Base-by-base conservation (phyloP, 176 grass and related monocot species). In the Rhynchospora tenuis region DNA sequence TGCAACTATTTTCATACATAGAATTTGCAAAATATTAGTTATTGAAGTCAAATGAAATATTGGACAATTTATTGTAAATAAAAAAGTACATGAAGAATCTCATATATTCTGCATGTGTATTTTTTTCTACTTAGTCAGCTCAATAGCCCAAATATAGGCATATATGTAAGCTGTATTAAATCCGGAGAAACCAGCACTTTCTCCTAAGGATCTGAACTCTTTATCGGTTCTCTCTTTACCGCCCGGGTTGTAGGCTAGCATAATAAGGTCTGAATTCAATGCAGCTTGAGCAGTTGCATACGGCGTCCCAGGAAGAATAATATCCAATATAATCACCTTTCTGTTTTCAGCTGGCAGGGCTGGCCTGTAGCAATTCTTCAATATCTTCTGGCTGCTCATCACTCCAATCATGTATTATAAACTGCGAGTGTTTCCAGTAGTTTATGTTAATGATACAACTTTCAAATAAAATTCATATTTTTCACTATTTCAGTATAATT, bases 341-440 rank as follows among this genome's bases (percentile, higher is more conserved):
- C 88, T 84, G 3, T 75, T 19, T 3, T 48, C n/a, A n/a, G n/a
- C 76, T 0, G 84, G 84, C 28, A 89, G 14, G 8, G 88, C 57
- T n/a, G n/a, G n/a, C 31, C 66, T 9, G 31, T 85, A 31, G 75
- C 87, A 88, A 48, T 88, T 88, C 64, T 81, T 88, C n/a, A 88
- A 22, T 11, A 85, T 81, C 45, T 68, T 86, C 65, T 54, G 0
- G 31, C 88, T 86, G 64, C 13, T 86, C 78, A 29, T 89, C 88
- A 2, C 27, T 83, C 28, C n/a, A 67, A 16, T 65, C 12, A 71
- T 86, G 88, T 2, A 89, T 26, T 1, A 86, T 69, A 58, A 17
- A 82, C 88, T 89, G 58, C 42, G 75, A 51, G 61, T 74, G 9
- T 10, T 10, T 26, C 4, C 43, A n/a, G 13, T 67, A 75, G 7